Evolutionary conservation across 306 rosid species (phyloP), one percentile per base, ranked within the genome.

Genomic region (Casuarina equisetifolia): DNA sequence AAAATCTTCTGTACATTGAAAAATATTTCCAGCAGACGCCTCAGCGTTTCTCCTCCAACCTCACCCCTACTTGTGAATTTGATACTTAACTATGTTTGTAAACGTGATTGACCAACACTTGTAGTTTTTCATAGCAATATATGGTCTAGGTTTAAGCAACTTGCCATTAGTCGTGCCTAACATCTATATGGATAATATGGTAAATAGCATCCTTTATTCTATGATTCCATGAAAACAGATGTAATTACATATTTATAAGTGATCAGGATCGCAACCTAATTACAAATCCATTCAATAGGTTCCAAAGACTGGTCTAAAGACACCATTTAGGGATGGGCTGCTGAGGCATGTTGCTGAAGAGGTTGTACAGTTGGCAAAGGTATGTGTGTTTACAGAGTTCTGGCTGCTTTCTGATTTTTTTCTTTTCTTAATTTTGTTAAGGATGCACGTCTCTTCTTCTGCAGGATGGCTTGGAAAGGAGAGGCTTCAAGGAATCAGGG

Each of bases 381-480:
- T 90, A 76, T 78, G 82, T 45, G 53, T 39, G 69, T 43, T 78
- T 77, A 20, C 54, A 43, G 66, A 73, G 64, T 46, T 73, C 17
- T 79, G 12, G 53, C 67, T 69, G 48, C 73, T 78, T 75, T 46
- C 17, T 4, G 9, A 13, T 9, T 4, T 15, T 57, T 70, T 58
- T 35, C 17, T 4, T 76, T 69, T 64, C 4, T 62, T 75, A 66
- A 82, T 80, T 51, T 77, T 74, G 49, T 63, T 25, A 61, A 68
- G 36, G 64, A 74, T 75, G 53, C 68, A 13, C 55, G 12, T 74
- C 57, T 51, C 76, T 78, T 78, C 53, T 72, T 20, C 59, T 82
- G 35, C 76, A 96, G 99, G 97, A 92, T 80, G 99, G 99, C 71
- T 82, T 96, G 89, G 97, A 96, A 76, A 86, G 96, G 85, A 89